Base-by-base conservation (phyloP, 1,139 yeast species). In the Debaryomycetaceae sp. region DNA sequence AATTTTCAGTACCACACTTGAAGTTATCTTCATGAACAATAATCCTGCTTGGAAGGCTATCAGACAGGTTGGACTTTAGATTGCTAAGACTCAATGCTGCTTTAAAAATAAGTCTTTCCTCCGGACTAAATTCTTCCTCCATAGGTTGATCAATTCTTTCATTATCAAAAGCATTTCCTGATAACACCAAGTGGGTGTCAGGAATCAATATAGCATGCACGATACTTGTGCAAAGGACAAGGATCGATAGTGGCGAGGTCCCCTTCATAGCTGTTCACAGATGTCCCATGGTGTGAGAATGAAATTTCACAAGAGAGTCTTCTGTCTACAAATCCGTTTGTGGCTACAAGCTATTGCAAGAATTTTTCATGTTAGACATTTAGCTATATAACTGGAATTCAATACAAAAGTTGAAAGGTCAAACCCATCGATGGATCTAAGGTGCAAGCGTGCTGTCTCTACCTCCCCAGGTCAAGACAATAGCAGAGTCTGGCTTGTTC, bases 401-500 rank as follows among this genome's bases (percentile, higher is more conserved):
- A 4, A 17, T 17, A 17, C 20, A 17, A 17, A 17, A 17, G 4
- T 17, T 17, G 4, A 17, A 17, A 17, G 20, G 20, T 17, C 20
- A 17, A 17, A 17, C 20, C 20, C 20, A 17, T 17, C 2, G 20
- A n/a, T 17, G 4, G 20, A 17, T 17, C 11, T 11, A 27, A 27
- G 68, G 66, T 8, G 31, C 31, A 27, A 27, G 31, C 3, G 31
- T 27, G 31, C 8, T 11, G 49, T 69, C 73, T 8, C 35, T 43
- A 23, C 60, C 60, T 9, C 52, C 57, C 69, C 71, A 67, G 35
- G 65, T 56, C 41, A 63, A 50, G 11, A 66, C 63, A 40, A 57
- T 65, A 34, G 60, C 55, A 7, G 72, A 60, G 9, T 66, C 65
- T 8, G 72, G 73, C 54, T 60, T 65, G 52, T 68, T 58, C 53